Evolutionary conservation across 805 yeast genomes (phyloP), one percentile per base, ranked within the genome.

Genomic region (Starmerella asiatica): DNA sequence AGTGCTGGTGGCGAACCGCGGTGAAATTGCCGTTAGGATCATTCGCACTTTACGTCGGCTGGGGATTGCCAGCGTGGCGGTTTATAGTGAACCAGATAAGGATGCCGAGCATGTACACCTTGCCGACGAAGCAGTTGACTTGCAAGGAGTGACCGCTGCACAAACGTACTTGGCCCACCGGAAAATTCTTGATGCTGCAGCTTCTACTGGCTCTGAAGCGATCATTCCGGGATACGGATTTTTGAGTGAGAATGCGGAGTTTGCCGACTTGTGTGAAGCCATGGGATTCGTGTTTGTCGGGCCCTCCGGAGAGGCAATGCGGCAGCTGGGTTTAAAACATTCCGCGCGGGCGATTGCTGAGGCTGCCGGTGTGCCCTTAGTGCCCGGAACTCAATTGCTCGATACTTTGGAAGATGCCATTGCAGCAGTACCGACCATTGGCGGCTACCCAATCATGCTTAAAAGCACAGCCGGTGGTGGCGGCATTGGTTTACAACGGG

Each of bases 391-490:
- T 14, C 93, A 84, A 7, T 68, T 91, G 49, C 76, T 88, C 28
- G 64, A 71, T 2, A 64, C 73, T 46, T 69, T 86, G 11, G 69
- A 69, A 9, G 94, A 81, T 53, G 97, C 97, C 3, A 65, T 68
- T 42, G 68, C 63, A 44, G 71, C 78, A 46, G 97, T 95, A 14
- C 75, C 72, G 15, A 63, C 71, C 52, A 65, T 88, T 29, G 52
- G 52, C 14, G 70, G 68, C 16, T 91, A 83, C 53, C 97, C 97
- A 21, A 74, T 88, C 26, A 88, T 88, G 97, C 82, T 91, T 37
- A 88, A 88, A 62, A 80, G 94, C 20, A 91, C 98, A 45, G 97
- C 97, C 20, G 98, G 98, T 58, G 98, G 98, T 56, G 98, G 98
- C 61, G 98, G 98, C 63, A 88, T 88, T 55, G 98, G 98, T 48